phyloP scores from a whole-genome alignment of 805 yeast species.

The Ogataea paraovalis region DNA sequence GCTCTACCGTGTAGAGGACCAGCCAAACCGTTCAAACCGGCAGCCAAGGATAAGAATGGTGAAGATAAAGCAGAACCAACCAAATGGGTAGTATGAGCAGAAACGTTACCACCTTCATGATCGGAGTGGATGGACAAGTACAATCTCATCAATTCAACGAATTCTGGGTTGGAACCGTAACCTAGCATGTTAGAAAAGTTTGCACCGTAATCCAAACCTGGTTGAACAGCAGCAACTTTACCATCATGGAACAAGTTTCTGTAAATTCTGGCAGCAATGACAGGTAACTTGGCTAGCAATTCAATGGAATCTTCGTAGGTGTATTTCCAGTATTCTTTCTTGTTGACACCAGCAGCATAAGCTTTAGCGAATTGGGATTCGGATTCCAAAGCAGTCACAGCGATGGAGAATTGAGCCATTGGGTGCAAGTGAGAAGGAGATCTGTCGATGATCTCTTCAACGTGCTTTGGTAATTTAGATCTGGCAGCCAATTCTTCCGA shows the following conservation, averaged over 20 bases:
- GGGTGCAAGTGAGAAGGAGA: slow-evolving; percentile 78
- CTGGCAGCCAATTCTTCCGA: slow-evolving; percentile 77
- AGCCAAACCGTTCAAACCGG: slow-evolving; percentile 81
- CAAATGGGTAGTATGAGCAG: slow-evolving; percentile 82
- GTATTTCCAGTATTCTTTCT: slow-evolving; percentile 81
- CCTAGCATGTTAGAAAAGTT: slow-evolving; percentile 55
- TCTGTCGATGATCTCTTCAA: slow-evolving; percentile 64
- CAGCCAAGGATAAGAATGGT: slow-evolving; percentile 74
- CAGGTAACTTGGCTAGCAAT: slow-evolving; percentile 76
- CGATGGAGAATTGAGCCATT: slow-evolving; percentile 87
- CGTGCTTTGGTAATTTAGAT: slow-evolving; percentile 74
- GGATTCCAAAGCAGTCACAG: slow-evolving; percentile 73
- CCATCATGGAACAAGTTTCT: slow-evolving; percentile 84
- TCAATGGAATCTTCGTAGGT: slow-evolving; percentile 78
- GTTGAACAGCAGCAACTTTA: slow-evolving; percentile 49
- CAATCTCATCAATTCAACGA: slow-evolving; percentile 74
- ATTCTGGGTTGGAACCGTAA: slow-evolving; percentile 58
- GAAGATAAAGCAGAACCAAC: slow-evolving; percentile 81
- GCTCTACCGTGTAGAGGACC: slow-evolving; percentile 90
- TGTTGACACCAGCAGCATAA: slow-evolving; percentile 77
- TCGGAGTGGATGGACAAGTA: slow-evolving; percentile 81
- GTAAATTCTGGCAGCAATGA: slow-evolving; percentile 78
- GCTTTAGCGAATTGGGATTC: slow-evolving; percentile 85
- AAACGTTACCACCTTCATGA: slow-evolving; percentile 88
- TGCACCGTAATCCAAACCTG: slow-evolving; percentile 64